Conservation (phyloP, 169 alveolate species). For the Blepharisma undulans region DNA sequence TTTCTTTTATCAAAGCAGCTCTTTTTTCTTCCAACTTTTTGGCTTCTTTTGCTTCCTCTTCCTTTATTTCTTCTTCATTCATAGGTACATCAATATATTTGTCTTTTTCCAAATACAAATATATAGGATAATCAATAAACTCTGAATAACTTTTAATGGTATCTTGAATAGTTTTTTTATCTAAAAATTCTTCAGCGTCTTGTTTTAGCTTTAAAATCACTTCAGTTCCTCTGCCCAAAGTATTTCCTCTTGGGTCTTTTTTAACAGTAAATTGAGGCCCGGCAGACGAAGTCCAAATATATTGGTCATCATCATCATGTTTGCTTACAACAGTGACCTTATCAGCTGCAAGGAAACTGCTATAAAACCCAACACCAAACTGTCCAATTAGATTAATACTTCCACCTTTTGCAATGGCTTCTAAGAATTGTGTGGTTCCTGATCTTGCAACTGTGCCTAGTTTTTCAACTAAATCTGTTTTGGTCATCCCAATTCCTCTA, state of each 20-base stretch:
- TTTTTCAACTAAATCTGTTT: constrained; percentile 96
- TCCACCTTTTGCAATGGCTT: constrained; percentile 93
- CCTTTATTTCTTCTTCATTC: constrained; percentile 68
- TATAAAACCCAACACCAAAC: constrained; percentile 99
- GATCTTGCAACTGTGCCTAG: constrained; percentile 99
- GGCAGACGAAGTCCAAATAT: constrained; percentile 85
- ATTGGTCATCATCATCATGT: constrained; percentile 87
- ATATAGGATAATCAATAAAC: constrained; percentile 87
- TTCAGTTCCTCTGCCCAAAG: constrained; percentile 89
- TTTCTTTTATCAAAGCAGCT: constrained; percentile 58
- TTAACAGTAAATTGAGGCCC: constrained; percentile 82
- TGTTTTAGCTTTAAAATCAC: constrained; percentile 83
- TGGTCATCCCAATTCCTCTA: constrained; percentile 99
- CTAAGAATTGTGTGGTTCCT: constrained; percentile 98
- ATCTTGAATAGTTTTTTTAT: constrained; percentile 75
- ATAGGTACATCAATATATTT: constrained; percentile 61
- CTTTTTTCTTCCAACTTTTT: constrained; percentile 59
- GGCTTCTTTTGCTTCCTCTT: constrained; percentile 73
- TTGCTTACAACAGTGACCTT: constrained; percentile 95
- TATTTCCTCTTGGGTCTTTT: constrained; percentile 89
- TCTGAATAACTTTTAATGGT: constrained; percentile 82
- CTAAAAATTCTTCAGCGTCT: constrained; percentile 87
- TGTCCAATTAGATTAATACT: constrained; percentile 98
- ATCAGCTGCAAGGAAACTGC: constrained; percentile 98
- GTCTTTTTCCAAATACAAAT: constrained; percentile 79